Base-by-base conservation (phyloP, 768 basidiomycete genomes). In the Boletus subparvulus region DNA sequence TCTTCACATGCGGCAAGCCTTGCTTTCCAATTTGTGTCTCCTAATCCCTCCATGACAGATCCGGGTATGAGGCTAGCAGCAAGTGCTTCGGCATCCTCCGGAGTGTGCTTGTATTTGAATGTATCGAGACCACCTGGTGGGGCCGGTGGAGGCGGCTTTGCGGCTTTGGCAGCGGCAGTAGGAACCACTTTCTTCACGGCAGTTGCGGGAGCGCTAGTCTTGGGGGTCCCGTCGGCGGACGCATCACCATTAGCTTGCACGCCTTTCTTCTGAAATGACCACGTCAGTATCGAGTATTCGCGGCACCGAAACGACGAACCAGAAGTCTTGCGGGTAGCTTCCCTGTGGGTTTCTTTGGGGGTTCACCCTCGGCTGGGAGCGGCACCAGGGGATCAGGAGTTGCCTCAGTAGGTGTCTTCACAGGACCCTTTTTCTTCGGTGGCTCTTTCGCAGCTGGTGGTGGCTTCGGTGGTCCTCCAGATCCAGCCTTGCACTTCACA, bases 21-120 rank as follows among this genome's bases (percentile, higher is more conserved):
- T 13, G 84, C 79, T 75, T 99, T 99, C 97, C 97, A 99, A 64
- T 94, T 94, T 1, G 85, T 75, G 71, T 98, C 94, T n/a, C 77
- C 85, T 10, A 98, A 76, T 58, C 88, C 87, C 6, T 81, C 81
- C 49, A 88, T 77, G 30, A 92, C 81, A 24, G 84, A 78, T 1
- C 79, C 66, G 0, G 96, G 94, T 49, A 98, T 83, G 8, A 83
- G 69, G 11, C 87, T 87, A 1, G 81, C 77, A 35, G 90, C 90
- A 48, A 91, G 79, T 16, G 75, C 81, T 41, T 97, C 94, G 6
- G 96, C 95, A 63, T 97, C 94, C 73, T 99, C 97, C 1, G 92
- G 84, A 0, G 86, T 87, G 66, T 92, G 92, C 61, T 86, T 92
- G 73, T 86, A 98, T 71, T 96, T 97, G 74, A 98, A 88, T 1